phyloP scores from a whole-genome alignment of 257 asterid genomes.

The Rhazya stricta region DNA sequence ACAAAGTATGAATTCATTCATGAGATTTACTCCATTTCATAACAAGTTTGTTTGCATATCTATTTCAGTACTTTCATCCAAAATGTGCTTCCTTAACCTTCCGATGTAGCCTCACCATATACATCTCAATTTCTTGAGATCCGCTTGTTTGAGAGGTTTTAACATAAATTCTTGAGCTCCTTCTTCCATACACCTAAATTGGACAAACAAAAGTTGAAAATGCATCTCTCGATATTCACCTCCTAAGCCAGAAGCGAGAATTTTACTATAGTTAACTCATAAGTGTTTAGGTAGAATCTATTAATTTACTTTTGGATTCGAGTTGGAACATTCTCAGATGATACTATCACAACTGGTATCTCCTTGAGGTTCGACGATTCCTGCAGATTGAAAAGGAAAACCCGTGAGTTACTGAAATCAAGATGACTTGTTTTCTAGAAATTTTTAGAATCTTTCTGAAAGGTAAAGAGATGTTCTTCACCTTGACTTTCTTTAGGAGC shows the following conservation, averaged over 20 bases:
- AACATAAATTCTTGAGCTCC: slow-evolving; percentile 37
- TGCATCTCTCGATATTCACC: background rate
- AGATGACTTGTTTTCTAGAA: background rate
- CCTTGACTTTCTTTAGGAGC: slow-evolving; percentile 41
- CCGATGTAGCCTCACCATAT: slow-evolving; percentile 20
- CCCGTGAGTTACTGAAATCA: background rate
- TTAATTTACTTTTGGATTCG: slow-evolving; percentile 26
- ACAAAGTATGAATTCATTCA: background rate
- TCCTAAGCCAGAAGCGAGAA: background rate
- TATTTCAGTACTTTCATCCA: background rate
- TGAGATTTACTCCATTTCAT: background rate
- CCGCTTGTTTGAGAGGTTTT: slow-evolving; percentile 42
- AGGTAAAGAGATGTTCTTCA: background rate
- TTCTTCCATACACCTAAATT: slow-evolving; percentile 33
- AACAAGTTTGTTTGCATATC: background rate
- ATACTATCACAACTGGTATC: slow-evolving; percentile 34
- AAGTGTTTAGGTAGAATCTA: background rate
- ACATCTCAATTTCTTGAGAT: slow-evolving; percentile 33
- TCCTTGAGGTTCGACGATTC: slow-evolving; percentile 35
- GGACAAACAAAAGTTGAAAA: background rate
- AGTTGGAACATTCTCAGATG: slow-evolving; percentile 35
- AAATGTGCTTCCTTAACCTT: slow-evolving; percentile 8
- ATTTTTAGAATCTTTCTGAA: background rate
- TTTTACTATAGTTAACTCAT: background rate
- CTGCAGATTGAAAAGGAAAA: slow-evolving; percentile 22